Base-by-base conservation (phyloP, 2,329 filamentous ascomycete genomes). In the Cladosporium sp. region DNA sequence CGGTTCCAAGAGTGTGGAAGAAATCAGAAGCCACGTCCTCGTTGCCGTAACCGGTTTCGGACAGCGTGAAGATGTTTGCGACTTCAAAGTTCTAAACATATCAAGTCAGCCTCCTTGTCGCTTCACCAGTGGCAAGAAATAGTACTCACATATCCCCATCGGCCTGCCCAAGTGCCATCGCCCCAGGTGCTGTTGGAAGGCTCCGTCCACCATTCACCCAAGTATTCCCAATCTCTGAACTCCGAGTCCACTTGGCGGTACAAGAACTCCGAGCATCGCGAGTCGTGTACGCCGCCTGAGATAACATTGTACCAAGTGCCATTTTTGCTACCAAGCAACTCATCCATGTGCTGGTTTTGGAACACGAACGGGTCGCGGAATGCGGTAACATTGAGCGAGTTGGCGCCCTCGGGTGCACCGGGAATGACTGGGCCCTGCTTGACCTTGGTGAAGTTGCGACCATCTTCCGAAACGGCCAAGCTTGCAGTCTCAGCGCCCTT, bases 401-500 rank as follows among this genome's bases (percentile, higher is more conserved):
- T 30, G 46, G 65, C 60, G 3, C 63, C 69, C 20, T 67, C 67
- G 2, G 71, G 71, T 5, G 70, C 65, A 1, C 61, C 59, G 5
- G 69, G 64, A 29, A 73, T 71, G 1, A 62, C 62, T 0, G 71
- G 69, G 1, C 67, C 67, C 20, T 69, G 61, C 5, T 60, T 54
- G 3, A 71, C 53, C 41, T 71, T 71, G 22, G 67, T 67, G 42
- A 71, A 71, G 52, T 70, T 72, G 9, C 57, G 58, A 15, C 60
- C 69, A 11, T 47, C 43, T 5, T 16, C n/a, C 2, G 43, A 29
- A 15, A 47, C 43, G 1, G 72, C 74, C 1, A 75, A 59, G 12
- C 68, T 69, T 45, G 76, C 71, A 0, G 72, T 71, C 54, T 77
- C 74, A 32, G 69, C 70, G 7, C 70, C 72, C 8, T 69, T 66